Percentiles rank a stretch among this genome's conserved stretches.
Evolutionary conservation across 306 rosid species (phyloP).

Genomic region (Malus fusca): DNA sequence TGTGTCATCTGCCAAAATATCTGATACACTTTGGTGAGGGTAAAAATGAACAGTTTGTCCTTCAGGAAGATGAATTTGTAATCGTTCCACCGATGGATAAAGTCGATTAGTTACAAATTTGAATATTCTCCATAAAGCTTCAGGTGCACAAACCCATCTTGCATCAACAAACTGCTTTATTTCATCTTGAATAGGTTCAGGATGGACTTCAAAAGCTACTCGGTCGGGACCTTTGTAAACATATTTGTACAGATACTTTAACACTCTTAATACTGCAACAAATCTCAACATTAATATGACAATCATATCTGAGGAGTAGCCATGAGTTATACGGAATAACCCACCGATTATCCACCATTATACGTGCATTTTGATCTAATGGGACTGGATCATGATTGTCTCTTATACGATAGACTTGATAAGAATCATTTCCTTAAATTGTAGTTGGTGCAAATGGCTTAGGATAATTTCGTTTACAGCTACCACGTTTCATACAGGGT

Average conservation of each 20-base stretch:
- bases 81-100: background rate
- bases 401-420: background rate
- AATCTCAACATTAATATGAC: background rate
- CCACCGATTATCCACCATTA: background rate
- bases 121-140: background rate
- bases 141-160: background rate
- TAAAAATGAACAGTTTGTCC: background rate
- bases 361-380: background rate
- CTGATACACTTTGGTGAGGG: too few relatives aligned
- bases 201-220: too few relatives aligned
- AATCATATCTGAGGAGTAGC: background rate
- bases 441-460: too few relatives aligned
- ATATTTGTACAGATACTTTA: too few relatives aligned
- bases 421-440: background rate
- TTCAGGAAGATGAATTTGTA: background rate
- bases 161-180: too few relatives aligned
- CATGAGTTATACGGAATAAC: background rate
- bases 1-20: too few relatives aligned
- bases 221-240: too few relatives aligned
- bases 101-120: background rate
- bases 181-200: too few relatives aligned
- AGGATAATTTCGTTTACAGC: too few relatives aligned
- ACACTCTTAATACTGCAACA: too few relatives aligned
- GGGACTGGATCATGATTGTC: too few relatives aligned
- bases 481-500: too few relatives aligned